Evolutionary conservation across 352 stramenopile genomes (phyloP).

Genomic region (Phytophthora pluvialis): DNA sequence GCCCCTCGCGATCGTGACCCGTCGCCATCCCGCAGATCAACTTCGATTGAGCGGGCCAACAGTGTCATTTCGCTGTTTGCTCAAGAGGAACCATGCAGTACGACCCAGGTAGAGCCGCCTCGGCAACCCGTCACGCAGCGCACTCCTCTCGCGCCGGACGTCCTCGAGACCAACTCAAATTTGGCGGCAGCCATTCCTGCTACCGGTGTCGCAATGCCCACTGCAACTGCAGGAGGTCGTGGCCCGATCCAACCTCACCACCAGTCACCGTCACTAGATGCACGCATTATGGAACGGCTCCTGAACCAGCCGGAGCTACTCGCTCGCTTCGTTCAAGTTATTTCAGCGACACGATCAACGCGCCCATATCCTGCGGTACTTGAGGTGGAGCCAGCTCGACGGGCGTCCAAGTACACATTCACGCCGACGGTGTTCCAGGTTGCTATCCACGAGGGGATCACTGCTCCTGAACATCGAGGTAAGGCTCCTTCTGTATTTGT

Average conservation of each 20-base stretch:
- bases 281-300: slow-evolving; percentile 15
- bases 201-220: not conserved
- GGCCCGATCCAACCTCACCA: not conserved
- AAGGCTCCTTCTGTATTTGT: slow-evolving; percentile 15
- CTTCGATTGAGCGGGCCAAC: not conserved
- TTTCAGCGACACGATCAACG: not conserved
- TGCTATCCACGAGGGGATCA: slow-evolving; percentile 5
- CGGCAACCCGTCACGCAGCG: not conserved
- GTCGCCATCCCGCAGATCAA: not conserved
- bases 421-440: slow-evolving; percentile 8
- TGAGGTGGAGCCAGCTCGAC: not conserved
- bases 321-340: slow-evolving; percentile 4
- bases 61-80: slow-evolving; percentile 8
- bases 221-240: not conserved
- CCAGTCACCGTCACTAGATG: not conserved
- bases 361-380: not conserved
- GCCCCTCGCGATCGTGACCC: not conserved
- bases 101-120: not conserved
- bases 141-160: not conserved
- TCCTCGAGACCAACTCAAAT: not conserved
- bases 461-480: slow-evolving; percentile 18
- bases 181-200: not conserved
- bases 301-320: slow-evolving; percentile 11
- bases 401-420: slow-evolving; percentile 13
- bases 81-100: not conserved